Base-by-base conservation (phyloP, 2,329 filamentous ascomycete genomes). In the Aspergillus fischeri region DNA sequence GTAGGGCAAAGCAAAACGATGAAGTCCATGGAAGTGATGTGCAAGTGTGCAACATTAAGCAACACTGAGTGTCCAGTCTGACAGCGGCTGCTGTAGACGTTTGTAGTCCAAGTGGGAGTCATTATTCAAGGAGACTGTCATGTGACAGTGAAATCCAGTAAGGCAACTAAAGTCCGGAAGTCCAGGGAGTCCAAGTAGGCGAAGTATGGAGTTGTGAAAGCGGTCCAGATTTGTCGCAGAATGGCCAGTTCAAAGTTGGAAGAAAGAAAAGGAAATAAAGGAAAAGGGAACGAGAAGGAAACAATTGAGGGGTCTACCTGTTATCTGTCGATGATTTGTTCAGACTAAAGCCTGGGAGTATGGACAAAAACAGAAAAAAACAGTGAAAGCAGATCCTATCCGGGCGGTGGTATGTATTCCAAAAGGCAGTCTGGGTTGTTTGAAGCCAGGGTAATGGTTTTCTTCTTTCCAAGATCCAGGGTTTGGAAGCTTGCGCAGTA, bases 231-330 rank as follows among this genome's bases (percentile, higher is more conserved):
- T 53, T 20, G 42, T 53, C 21, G 32, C 32, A 38, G 11, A 48
- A 41, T 50, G 20, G 53, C 55, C 48, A 52, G 58, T n/a, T 28
- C 57, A 57, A 56, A 35, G 51, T 7, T 5, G 58, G 67, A 61
- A 60, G 58, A 56, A 51, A 55, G 51, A 57, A 49, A 58, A 55
- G 58, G 59, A 63, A 49, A 62, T 60, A 61, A 60, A 61, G 59
- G 62, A 62, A 63, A 62, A 62, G 53, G 61, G 66, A 58, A 60
- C 51, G 52, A 56, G 57, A 68, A 67, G 62, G 63, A 67, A 71
- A 73, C 67, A 62, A 65, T 68, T 63, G 67, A 67, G 73, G 73
- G 70, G 65, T 69, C 75, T 77, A 77, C 75, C 75, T 77, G 72
- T 69, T 71, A 66, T 69, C 56, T 69, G 66, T 67, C 62, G 65